Percentiles rank a stretch among this genome's conserved stretches.
phyloP scores from a whole-genome alignment of 192 early-diverging fungal genomes.

The Backusella westeae region DNA sequence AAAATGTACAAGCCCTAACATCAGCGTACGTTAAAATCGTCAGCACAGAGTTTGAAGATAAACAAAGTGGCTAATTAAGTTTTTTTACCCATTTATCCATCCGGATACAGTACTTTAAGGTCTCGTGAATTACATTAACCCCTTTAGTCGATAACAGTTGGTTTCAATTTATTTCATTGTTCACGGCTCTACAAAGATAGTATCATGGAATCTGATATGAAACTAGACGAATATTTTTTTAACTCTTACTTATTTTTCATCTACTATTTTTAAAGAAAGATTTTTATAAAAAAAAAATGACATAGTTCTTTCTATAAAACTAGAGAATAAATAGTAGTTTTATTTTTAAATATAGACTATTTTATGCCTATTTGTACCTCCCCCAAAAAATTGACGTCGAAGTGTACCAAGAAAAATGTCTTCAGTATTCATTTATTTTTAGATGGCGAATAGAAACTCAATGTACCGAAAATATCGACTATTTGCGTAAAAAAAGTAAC shows the following conservation, averaged over 20 bases:
- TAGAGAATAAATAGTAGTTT: background rate
- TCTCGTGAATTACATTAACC: background rate
- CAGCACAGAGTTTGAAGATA: background rate
- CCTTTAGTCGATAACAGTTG: background rate
- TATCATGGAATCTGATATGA: background rate
- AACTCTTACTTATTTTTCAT: background rate
- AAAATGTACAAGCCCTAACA: background rate
- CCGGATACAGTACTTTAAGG: background rate
- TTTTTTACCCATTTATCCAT: slow-evolving; percentile 4
- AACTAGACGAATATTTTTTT: background rate
- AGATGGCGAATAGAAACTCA: slow-evolving; percentile 9
- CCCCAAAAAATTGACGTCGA: background rate
- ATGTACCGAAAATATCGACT: background rate
- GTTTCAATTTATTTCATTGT: background rate
- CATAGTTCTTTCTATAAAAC: background rate
- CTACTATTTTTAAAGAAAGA: background rate
- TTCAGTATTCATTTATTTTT: background rate
- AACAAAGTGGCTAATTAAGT: background rate
- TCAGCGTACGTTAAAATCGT: background rate
- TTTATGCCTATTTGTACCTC: background rate
- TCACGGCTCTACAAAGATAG: background rate
- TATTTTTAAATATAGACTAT: background rate
- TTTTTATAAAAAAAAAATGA: background rate
- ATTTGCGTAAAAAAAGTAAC: slow-evolving; percentile 6
- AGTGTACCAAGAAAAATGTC: background rate